Percentiles rank a stretch among this genome's conserved stretches.
phyloP scores from a whole-genome alignment of 2,329 filamentous ascomycete genomes.

The Lachnellula hyalina region DNA sequence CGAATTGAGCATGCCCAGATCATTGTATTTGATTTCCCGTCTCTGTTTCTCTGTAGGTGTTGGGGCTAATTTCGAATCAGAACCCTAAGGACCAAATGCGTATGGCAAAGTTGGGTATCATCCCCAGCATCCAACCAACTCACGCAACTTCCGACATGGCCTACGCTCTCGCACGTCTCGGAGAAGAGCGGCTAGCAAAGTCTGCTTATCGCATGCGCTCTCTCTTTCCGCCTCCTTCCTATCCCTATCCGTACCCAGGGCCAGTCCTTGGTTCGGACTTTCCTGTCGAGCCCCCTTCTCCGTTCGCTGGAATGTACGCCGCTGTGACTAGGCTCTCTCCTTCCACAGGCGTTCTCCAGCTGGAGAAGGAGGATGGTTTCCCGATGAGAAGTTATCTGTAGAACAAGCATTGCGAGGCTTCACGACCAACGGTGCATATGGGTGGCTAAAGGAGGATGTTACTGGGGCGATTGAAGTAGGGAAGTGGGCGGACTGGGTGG shows the following conservation, averaged over 20 bases:
- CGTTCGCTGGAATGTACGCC: slow-evolving; percentile 65
- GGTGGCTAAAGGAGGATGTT: slow-evolving; percentile 52
- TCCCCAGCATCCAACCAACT: slow-evolving; percentile 66
- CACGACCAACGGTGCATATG: slow-evolving; percentile 53
- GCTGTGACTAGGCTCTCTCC: slow-evolving; percentile 58
- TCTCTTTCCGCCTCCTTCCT: slow-evolving; percentile 41
- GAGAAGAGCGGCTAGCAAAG: slow-evolving; percentile 44
- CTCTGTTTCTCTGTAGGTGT: neutral
- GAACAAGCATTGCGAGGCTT: slow-evolving; percentile 59
- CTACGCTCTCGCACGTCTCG: slow-evolving; percentile 58
- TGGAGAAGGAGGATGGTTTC: slow-evolving; percentile 50
- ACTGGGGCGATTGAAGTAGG: slow-evolving; percentile 56
- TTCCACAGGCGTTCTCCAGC: slow-evolving; percentile 46
- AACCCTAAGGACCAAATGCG: slow-evolving; percentile 58
- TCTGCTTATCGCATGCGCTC: slow-evolving; percentile 65
- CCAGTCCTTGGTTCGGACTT: slow-evolving; percentile 65
- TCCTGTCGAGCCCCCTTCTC: slow-evolving; percentile 63
- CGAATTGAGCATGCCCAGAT: slow-evolving; percentile 69
- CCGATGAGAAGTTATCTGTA: slow-evolving; percentile 52
- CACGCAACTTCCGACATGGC: slow-evolving; percentile 68
- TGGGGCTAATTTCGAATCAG: slow-evolving; percentile 2
- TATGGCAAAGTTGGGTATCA: slow-evolving; percentile 53
- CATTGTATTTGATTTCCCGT: slow-evolving; percentile 35
- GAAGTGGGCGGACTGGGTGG: slow-evolving; percentile 64
- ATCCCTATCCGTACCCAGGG: slow-evolving; percentile 16